A percentile compares a stretch with the other conserved stretches of the same genome.
Evolutionary conservation across 169 alveolate genomes (phyloP).

Genomic region (Plasmodium blacklocki): DNA sequence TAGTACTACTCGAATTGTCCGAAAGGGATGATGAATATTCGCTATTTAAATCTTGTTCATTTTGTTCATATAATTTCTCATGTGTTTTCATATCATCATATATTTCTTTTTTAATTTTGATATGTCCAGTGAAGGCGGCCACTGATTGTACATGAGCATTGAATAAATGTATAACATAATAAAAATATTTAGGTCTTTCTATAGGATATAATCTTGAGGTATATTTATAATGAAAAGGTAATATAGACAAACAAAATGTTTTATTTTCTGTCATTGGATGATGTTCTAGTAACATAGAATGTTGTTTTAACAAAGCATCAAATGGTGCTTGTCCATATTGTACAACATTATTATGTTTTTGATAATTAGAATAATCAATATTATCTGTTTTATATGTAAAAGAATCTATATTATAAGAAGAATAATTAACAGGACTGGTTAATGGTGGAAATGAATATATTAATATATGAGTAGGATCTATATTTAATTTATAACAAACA

Average conservation of each 20-base stretch:
- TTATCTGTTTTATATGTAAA: slow-evolving; percentile 32
- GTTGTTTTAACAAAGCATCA: slow-evolving; percentile 67
- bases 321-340: slow-evolving; percentile 40
- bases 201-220: slow-evolving; percentile 46
- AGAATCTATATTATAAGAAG: slow-evolving; percentile 74
- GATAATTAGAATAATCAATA: slow-evolving; percentile 18
- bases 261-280: slow-evolving; percentile 53
- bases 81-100: slow-evolving; percentile 4
- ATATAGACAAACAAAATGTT: slow-evolving; percentile 61
- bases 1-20: slow-evolving; percentile 57
- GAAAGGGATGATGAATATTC: slow-evolving; percentile 29
- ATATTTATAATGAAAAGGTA: slow-evolving; percentile 76
- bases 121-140: slow-evolving; percentile 74
- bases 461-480: slow-evolving; percentile 85
- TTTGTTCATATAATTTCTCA: slow-evolving; percentile 3
- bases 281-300: slow-evolving; percentile 51
- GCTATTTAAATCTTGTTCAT: slow-evolving; percentile 9
- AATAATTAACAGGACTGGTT: slow-evolving; percentile 58
- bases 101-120: slow-evolving; percentile 19
- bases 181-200: slow-evolving; percentile 52
- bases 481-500: slow-evolving; percentile 84
- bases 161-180: slow-evolving; percentile 61
- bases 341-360: background rate
- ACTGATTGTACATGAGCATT: slow-evolving; percentile 75
- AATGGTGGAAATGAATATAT: slow-evolving; percentile 80